A percentile compares a stretch with the other conserved stretches of the same genome.
Evolutionary conservation across 768 basidiomycete genomes (phyloP).

Genomic region (Sporobolomyces phaffii): DNA sequence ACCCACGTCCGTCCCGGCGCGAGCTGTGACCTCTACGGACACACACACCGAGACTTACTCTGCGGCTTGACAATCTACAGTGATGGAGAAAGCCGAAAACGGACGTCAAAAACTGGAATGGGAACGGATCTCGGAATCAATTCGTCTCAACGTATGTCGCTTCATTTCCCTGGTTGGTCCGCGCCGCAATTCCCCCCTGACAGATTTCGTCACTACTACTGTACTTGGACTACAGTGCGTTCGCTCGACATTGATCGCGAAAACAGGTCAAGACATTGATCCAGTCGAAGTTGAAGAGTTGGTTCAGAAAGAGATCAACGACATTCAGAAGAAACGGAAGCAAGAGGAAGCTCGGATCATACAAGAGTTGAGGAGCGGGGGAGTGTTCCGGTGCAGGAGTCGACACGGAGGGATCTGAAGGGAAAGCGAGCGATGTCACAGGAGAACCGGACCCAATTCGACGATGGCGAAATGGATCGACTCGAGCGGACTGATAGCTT

Average conservation of each 20-base stretch:
- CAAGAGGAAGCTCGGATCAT: slow-evolving; percentile 9
- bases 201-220: not conserved
- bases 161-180: not conserved
- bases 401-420: slow-evolving; percentile 6
- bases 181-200: not conserved
- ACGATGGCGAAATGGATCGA: no score
- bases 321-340: slow-evolving; percentile 6
- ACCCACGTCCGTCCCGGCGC: no score
- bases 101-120: slow-evolving; percentile 19
- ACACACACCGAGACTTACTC: no score
- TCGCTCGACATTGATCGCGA: slow-evolving; percentile 12
- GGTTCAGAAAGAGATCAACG: slow-evolving; percentile 16
- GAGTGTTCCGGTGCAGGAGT: slow-evolving; percentile 7
- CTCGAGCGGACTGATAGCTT: no score
- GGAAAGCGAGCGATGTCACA: not conserved
- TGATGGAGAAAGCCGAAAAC: slow-evolving; percentile 23
- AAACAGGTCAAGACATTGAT: slow-evolving; percentile 16
- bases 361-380: slow-evolving; percentile 12
- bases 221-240: slow-evolving; percentile 1
- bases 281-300: slow-evolving; percentile 18
- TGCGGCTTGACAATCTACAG: no score
- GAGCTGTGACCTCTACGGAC: no score
- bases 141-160: slow-evolving; percentile 21
- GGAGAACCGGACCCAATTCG: not conserved
- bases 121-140: slow-evolving; percentile 16